Evolutionary conservation across 768 basidiomycete species (phyloP).

Genomic region (Pleurotus citrinopileatus): DNA sequence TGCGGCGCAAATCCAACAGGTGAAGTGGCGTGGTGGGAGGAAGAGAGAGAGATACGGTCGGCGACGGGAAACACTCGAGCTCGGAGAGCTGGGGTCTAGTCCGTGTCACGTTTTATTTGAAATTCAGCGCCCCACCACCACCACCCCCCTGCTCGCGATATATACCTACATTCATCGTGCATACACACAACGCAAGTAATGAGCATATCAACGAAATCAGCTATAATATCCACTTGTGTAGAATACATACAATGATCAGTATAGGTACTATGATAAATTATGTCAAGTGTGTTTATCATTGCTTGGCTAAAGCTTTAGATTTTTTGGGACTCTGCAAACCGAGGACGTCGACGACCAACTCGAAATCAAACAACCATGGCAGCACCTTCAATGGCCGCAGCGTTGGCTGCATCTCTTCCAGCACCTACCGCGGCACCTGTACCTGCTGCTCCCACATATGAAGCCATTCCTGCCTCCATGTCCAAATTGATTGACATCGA

Average conservation of each 20-base stretch:
- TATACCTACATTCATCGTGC: no score
- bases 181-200: no score
- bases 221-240: no score
- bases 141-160: no score
- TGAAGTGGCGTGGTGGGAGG: conserved; percentile 5
- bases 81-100: no score
- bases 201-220: no score
- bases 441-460: conserved; percentile 68
- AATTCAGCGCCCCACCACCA: no score
- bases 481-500: conserved; percentile 92
- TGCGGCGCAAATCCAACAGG: conserved; percentile 6
- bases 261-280: no score
- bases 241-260: no score
- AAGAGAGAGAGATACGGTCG: not conserved
- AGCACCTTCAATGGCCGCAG: conserved; percentile 88
- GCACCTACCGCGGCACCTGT: conserved; percentile 58
- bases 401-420: conserved; percentile 82
- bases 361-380: conserved; percentile 40
- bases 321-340: conserved; percentile 15
- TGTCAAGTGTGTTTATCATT: no score
- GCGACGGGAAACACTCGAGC: not conserved
- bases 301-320: conserved; percentile 25
- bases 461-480: conserved; percentile 91
- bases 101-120: no score
- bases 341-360: not conserved